Base-by-base conservation (phyloP, 1,139 yeast species). In the Dujonia santamariae region DNA sequence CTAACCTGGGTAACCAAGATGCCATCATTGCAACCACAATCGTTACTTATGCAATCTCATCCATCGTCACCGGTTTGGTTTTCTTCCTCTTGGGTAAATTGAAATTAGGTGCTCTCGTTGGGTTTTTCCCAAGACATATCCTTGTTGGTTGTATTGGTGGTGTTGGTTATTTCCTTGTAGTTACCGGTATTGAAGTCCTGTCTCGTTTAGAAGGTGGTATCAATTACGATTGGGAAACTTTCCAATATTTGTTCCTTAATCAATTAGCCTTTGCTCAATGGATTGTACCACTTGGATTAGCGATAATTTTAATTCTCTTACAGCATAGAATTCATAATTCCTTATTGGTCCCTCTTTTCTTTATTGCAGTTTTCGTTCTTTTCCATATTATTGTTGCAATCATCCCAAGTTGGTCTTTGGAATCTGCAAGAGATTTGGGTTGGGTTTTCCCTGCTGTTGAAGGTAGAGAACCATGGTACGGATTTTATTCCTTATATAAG, bases 121-220 rank as follows among this genome's bases (percentile, higher is more conserved):
- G 96, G 0, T 92, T 88, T 55, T 92, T 92, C 66, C 98, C 98
- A 0, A 72, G 97, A 44, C 98, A 92, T 54, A 92, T 92, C 38
- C 70, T 92, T 28, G 95, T 92, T 19, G 98, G 98, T 1, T 92
- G 97, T 56, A 90, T 92, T 49, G 98, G 98, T 30, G 98, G 98
- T 49, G 98, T 92, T 32, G 98, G 98, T 1, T 90, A 85, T 61
- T 92, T 92, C 58, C 68, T 92, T 43, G 65, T 90, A 2, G 82
- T 86, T 2, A 92, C 98, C 0, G 98, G 96, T 2, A 62, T 92
- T 22, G 97, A 90, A 53, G 96, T 92, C 1, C 75, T 88, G 8
- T 81, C 96, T 0, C 70, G 96, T 40, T 61, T 86, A 26, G 81
- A 77, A 36, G 92, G 94, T 7, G 81, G 86, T 4, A 59, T 90